Base-by-base conservation (phyloP, 2,329 filamentous ascomycete species). In the Alternaria infectoria region DNA sequence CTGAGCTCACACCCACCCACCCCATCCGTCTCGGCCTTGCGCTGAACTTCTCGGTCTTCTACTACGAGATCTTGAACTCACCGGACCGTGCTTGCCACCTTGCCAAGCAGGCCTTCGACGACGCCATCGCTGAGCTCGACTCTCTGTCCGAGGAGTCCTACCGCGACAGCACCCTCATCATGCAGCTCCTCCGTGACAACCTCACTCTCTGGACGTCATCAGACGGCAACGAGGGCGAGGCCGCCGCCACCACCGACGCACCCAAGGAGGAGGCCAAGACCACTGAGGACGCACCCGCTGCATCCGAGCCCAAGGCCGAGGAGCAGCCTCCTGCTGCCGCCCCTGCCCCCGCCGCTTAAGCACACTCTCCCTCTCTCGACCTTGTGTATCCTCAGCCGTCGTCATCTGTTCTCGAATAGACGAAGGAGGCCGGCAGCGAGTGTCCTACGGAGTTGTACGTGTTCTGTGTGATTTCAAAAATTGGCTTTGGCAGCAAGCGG, bases 1-100 rank as follows among this genome's bases (percentile, higher is more conserved):
- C 93, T 72, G 95, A 98, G 85, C 91, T 98, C 76, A 95, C 95
- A 68, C 95, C 95, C 68, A 98, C 96, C 67, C 95, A 98, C 88
- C 95, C 95, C 77, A 98, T 98, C 86, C 94, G 95, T 79, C 93
- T 98, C 72, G 95, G 95, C 83, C 91, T 98, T 79, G 95, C 95
- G 74, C 90, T 98, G 76, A 98, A 97, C 91, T 97, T 98, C 90
- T 97, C 94, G 70, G 95, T 97, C 79, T 97, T 97, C 88, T 97
- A 97, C 90, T 97, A 97, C 85, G 96, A 97, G 89, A 97, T 97
- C 82, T 87, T 97, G 81, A 98, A 97, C 91, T 96, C 94, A 36
- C 95, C 94, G 79, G 94, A 97, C 84, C 93, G 92, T 81, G 95
- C 95, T 80, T 98, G 95, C 90, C 95, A 98, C 82, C 90, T 98